A percentile compares a stretch with the other conserved stretches of the same genome.
Evolutionary conservation across 441 rosid species (phyloP).

Genomic region (Daphne laureola): DNA sequence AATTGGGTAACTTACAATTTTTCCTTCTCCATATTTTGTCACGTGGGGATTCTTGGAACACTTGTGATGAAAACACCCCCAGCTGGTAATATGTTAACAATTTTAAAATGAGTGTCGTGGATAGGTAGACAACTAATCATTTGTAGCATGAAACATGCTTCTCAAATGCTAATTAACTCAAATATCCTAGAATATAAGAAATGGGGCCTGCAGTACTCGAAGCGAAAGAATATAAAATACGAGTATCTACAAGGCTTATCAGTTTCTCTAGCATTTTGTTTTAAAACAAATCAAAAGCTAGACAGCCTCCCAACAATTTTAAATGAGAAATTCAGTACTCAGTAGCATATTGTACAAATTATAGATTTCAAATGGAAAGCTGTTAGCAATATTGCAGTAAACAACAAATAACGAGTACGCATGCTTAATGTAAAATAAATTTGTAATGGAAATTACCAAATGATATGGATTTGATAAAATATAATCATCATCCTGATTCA

Average conservation of each 20-base stretch:
- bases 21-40: conserved; percentile 75
- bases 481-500: conserved; percentile 75
- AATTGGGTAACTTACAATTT: conserved; percentile 41
- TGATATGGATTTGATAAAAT: conserved; percentile 91
- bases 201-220: no score
- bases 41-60: conserved; percentile 82
- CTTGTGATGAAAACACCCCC: conserved; percentile 95
- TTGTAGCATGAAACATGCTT: no score
- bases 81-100: conserved; percentile 52
- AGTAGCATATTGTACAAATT: no score
- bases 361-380: conserved; percentile 1
- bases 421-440: conserved; percentile 1
- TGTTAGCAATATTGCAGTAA: conserved; percentile 9
- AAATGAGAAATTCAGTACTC: no score
- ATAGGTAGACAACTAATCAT: no score
- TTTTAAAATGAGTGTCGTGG: not conserved
- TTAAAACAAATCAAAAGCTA: no score
- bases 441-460: conserved; percentile 48
- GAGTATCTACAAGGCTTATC: no score
- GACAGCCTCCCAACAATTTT: no score
- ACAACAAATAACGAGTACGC: conserved; percentile 8
- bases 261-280: no score
- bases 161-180: no score
- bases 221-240: no score
- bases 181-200: no score